phyloP scores from a whole-genome alignment of 129 eudicot species.

The Calendula officinalis region DNA sequence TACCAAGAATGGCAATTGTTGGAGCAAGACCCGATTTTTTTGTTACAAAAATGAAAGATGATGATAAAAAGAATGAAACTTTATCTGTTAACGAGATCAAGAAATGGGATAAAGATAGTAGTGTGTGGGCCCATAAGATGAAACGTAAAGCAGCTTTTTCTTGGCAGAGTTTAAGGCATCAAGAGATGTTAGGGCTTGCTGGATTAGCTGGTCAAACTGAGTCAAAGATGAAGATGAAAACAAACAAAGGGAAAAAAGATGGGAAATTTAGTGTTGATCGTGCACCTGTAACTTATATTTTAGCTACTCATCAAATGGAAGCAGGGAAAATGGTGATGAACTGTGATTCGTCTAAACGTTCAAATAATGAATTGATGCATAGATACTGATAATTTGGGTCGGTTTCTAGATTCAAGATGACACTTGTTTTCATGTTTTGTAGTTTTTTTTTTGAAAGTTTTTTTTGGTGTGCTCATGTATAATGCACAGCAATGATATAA shows the following conservation, averaged over 20 bases:
- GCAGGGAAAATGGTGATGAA: slow-evolving; percentile 61
- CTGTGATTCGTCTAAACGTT: slow-evolving; percentile 28
- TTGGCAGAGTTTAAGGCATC: slow-evolving; percentile 34
- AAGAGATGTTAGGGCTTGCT: slow-evolving; percentile 24
- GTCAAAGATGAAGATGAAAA: slow-evolving; percentile 25
- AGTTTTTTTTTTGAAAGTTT: not conserved
- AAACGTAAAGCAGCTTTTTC: slow-evolving; percentile 49
- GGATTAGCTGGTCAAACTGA: slow-evolving; percentile 10
- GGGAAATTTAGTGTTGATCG: slow-evolving; percentile 31
- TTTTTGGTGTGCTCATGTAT: slow-evolving; percentile 10
- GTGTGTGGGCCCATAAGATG: slow-evolving; percentile 47
- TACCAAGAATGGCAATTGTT: slow-evolving; percentile 55
- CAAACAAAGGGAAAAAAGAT: slow-evolving; percentile 24
- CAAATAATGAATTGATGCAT: slow-evolving; percentile 18
- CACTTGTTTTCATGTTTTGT: slow-evolving; percentile 13
- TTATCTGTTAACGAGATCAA: slow-evolving; percentile 37
- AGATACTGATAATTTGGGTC: slow-evolving; percentile 20
- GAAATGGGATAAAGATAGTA: slow-evolving; percentile 42
- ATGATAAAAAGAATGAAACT: slow-evolving; percentile 14
- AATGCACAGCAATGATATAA: slow-evolving; percentile 15
- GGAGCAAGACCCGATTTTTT: slow-evolving; percentile 59
- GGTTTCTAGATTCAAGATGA: slow-evolving; percentile 23
- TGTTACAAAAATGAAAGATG: slow-evolving; percentile 35
- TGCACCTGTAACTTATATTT: slow-evolving; percentile 46
- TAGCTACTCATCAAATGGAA: slow-evolving; percentile 53